Percentiles rank a stretch among this genome's conserved stretches.
phyloP scores from a whole-genome alignment of 2,329 filamentous ascomycete species.

The Lachnellula subtilissima region DNA sequence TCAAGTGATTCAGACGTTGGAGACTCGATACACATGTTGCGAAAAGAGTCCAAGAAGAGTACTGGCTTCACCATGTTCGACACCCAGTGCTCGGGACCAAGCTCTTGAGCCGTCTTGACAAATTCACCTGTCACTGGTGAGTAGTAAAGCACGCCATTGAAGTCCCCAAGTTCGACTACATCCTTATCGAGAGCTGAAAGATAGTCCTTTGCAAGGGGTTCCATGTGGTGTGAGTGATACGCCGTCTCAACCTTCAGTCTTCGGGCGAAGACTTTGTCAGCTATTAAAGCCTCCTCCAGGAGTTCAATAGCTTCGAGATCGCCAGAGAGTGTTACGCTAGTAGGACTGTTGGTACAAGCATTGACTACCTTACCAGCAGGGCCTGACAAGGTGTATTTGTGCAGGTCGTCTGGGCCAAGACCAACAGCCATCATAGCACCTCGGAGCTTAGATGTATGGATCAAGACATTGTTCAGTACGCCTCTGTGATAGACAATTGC shows the following conservation, averaged over 20 bases:
- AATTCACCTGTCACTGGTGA: background rate
- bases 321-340: background rate
- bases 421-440: background rate
- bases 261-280: background rate
- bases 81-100: background rate
- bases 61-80: background rate
- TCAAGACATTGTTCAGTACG: background rate
- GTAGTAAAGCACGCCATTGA: background rate
- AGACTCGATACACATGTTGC: background rate
- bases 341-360: background rate
- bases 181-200: background rate
- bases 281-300: background rate
- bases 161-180: background rate
- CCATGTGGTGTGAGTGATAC: background rate
- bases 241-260: background rate
- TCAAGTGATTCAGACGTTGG: background rate
- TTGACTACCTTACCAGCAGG: background rate
- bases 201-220: background rate
- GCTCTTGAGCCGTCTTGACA: background rate
- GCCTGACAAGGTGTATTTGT: background rate
- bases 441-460: background rate
- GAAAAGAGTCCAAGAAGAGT: background rate
- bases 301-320: background rate
- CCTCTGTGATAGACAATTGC: background rate
- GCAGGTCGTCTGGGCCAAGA: background rate